Conservation (phyloP, 208 protist genomes). For the Wallacemonas sp. region DNA sequence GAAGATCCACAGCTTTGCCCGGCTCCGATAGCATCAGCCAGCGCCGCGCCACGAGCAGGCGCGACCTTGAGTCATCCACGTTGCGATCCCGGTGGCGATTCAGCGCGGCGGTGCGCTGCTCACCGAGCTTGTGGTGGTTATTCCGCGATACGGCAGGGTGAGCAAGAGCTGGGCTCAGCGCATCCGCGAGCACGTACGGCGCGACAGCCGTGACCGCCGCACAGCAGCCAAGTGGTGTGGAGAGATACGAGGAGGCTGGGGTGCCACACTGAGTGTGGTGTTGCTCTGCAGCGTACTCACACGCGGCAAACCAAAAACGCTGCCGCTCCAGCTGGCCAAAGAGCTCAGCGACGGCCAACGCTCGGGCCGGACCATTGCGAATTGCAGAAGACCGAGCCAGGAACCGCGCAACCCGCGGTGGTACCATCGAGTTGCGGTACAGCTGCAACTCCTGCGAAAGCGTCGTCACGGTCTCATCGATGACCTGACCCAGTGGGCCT, state of each 20-base stretch:
- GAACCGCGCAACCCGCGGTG: slow-evolving; percentile 27
- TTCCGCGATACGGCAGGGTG: slow-evolving; percentile 25
- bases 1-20: slow-evolving; percentile 60
- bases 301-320: slow-evolving; percentile 47
- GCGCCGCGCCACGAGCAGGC: slow-evolving; percentile 54
- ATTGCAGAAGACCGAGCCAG: not conserved
- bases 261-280: too few species aligned
- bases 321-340: slow-evolving; percentile 67
- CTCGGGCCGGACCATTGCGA: slow-evolving; percentile 25
- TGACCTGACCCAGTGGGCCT: slow-evolving; percentile 77
- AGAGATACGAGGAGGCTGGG: not conserved
- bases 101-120: slow-evolving; percentile 41
- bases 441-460: slow-evolving; percentile 70
- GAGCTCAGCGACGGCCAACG: slow-evolving; percentile 46
- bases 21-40: slow-evolving; percentile 51
- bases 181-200: slow-evolving; percentile 47
- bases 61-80: slow-evolving; percentile 40
- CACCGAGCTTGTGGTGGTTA: slow-evolving; percentile 56
- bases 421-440: slow-evolving; percentile 79
- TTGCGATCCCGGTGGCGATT: slow-evolving; percentile 30
- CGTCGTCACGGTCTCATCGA: slow-evolving; percentile 44
- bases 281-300: slow-evolving; percentile 15
- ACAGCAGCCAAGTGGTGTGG: not conserved
- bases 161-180: slow-evolving; percentile 46
- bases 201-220: slow-evolving; percentile 11